Conservation (phyloP, 768 basidiomycete species). For the Boletus vinaceobasis region DNA sequence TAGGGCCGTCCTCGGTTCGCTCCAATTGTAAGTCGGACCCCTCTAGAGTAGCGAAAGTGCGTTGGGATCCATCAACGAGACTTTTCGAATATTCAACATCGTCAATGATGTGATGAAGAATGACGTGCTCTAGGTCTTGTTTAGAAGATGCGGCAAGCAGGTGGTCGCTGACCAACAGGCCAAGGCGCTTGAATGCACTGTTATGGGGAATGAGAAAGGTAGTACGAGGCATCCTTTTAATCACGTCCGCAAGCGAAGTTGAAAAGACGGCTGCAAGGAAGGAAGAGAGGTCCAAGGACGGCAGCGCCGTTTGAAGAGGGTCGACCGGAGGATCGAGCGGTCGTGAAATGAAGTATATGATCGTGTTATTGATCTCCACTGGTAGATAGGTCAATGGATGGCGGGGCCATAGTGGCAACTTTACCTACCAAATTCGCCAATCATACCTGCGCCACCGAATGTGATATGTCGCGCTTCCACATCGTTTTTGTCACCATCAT, state of each 20-base stretch:
- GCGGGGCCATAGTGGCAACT: background rate
- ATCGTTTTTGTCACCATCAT: slow-evolving; percentile 45
- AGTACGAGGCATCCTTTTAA: slow-evolving; percentile 62
- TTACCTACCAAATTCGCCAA: slow-evolving; percentile 70
- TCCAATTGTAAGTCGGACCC: slow-evolving; percentile 78
- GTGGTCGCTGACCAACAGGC: slow-evolving; percentile 79
- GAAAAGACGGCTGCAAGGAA: slow-evolving; percentile 92
- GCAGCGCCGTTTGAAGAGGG: slow-evolving; percentile 75
- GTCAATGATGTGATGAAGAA: slow-evolving; percentile 83
- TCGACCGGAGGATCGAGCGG: slow-evolving; percentile 82
- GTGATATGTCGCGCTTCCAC: slow-evolving; percentile 52
- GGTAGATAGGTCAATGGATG: slow-evolving; percentile 11
- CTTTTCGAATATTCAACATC: slow-evolving; percentile 69
- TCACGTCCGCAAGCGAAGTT: slow-evolving; percentile 69
- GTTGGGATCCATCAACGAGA: slow-evolving; percentile 61
- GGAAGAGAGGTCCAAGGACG: slow-evolving; percentile 79
- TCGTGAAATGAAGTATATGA: slow-evolving; percentile 87
- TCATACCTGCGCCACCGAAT: slow-evolving; percentile 80
- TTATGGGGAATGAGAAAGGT: slow-evolving; percentile 89
- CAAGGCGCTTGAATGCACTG: slow-evolving; percentile 82
- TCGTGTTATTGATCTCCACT: slow-evolving; percentile 73
- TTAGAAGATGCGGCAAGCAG: slow-evolving; percentile 77
- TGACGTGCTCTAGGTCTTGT: slow-evolving; percentile 74
- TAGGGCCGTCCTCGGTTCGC: slow-evolving; percentile 48
- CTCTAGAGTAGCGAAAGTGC: slow-evolving; percentile 78